Base-by-base conservation (phyloP, 2,329 filamentous ascomycete species). In the Nigrospora osmanthi region DNA sequence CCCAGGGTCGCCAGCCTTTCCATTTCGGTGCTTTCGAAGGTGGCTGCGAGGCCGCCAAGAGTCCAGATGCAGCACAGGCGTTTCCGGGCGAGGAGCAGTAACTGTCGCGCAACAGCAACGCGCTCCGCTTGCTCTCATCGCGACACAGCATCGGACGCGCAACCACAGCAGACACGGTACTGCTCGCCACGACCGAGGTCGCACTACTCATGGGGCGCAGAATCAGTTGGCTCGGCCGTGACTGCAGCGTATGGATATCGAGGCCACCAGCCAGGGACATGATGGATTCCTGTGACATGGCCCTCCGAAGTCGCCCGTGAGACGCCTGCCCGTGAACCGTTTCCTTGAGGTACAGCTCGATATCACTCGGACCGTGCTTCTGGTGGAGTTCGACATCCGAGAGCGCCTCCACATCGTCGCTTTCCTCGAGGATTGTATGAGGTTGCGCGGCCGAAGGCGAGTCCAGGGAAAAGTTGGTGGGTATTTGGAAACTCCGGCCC, bases 191-290 rank as follows among this genome's bases (percentile, higher is more conserved):
- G 33, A 76, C 78, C 35, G 74, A 75, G 2, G 71, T 68, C 3
- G 71, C 70, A 46, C 70, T 71, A 47, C 75, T 78, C 19, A 77
- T 66, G 31, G 71, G 69, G 42, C 74, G 60, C 49, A 80, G 58
- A 17, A 83, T 78, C 47, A 93, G 75, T 56, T 94, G 87, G 32
- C 85, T 87, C 0, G 88, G 87, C 4, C 86, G 79, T 2, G 76
- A 75, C 55, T 84, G 83, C 5, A 94, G 72, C 0, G 86, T 89
- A 61, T 95, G 89, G 41, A 95, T 94, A 59, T 96, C 91, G 61
- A 95, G 83, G 2, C 89, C 89, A 4, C 89, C 89, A 0, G 83
- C 80, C 2, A 95, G 76, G 0, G 90, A 96, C 53, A 96, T 78
- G 49, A 96, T 83, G 15, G 88, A 95, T 60, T 96, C 90, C 54